Evolutionary conservation across 2,329 filamentous ascomycete species (phyloP), one percentile per base, ranked within the genome.

Genomic region (Hypocreales sp.): DNA sequence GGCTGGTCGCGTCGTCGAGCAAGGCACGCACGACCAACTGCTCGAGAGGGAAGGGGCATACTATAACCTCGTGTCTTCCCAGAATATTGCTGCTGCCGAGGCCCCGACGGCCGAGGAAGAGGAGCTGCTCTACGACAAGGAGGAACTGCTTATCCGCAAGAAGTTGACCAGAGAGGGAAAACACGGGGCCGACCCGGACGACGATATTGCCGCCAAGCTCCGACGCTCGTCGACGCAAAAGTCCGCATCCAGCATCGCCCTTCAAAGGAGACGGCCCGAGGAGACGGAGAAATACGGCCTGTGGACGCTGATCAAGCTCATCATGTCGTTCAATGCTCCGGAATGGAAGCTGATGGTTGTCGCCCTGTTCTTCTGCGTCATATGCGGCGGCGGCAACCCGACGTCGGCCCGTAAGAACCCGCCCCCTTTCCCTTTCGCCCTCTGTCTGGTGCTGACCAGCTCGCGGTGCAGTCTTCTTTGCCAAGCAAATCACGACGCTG

Each of bases 1-100:
- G 5, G 56, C 74, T 34, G 90, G 90, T 9, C 59, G 64, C n/a
- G 92, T 98, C 33, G 65, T 92, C 9, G 90, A 98, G 52, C 84
- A 94, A 51, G 90, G 90, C 27, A 86, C 72, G 0, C 90, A 95
- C 47, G 71, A 87, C 32, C 65, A 79, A 10, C 64, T 98, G 8
- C 59, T 95, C 3, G 70, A 74, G 38, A 62, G 53, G 33, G 57
- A 69, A 36, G 74, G 71, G 13, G 77, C 84, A 7, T 98, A 95
- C 51, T 79, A 68, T 50, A 79, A 75, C 31, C 69, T 95, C 8
- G 86, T 95, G 7, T 77, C 82, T 28, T 86, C 87, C 3, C 90
- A 98, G 50, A 76, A 79, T 31, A 86, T 93, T 37, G 70, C 71
- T 2, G 61, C 66, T 4, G 62, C 64, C 12, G 68, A 73, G 26